A percentile compares a stretch with the other conserved stretches of the same genome.
phyloP scores from a whole-genome alignment of 176 grass and related monocot genomes.

The Pharus latifolius region DNA sequence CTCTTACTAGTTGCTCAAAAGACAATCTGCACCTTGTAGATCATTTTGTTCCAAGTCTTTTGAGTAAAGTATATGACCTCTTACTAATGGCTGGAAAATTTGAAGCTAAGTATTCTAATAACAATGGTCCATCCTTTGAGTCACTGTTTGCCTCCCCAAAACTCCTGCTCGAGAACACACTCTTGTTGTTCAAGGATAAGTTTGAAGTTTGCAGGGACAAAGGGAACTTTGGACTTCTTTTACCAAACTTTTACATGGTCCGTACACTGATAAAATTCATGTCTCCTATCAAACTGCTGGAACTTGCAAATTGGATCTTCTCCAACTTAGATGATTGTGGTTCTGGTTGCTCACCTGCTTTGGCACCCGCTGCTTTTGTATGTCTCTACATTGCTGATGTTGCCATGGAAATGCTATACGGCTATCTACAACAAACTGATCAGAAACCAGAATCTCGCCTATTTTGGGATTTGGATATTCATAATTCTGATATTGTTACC shows the following conservation, averaged over 20 bases:
- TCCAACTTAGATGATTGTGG: constrained; percentile 20
- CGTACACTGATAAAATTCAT: constrained; percentile 37
- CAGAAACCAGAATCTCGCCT: constrained; percentile 25
- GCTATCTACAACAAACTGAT: constrained; percentile 27
- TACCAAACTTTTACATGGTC: constrained; percentile 57
- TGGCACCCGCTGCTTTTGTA: constrained; percentile 36
- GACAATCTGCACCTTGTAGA: constrained; percentile 54
- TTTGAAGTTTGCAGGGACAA: constrained; percentile 47
- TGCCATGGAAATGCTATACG: constrained; percentile 48
- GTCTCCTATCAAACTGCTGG: constrained; percentile 64
- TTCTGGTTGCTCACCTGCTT: constrained; percentile 27
- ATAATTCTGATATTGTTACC: constrained; percentile 30
- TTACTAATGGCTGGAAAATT: constrained; percentile 17
- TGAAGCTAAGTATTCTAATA: not conserved
- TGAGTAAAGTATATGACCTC: constrained; percentile 55
- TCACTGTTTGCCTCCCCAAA: constrained; percentile 38
- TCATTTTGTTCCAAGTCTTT: constrained; percentile 46
- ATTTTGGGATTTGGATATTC: constrained; percentile 29
- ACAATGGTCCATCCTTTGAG: constrained; percentile 22
- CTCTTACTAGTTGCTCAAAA: constrained; percentile 36
- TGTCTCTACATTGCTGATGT: constrained; percentile 58
- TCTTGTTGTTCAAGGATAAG: constrained; percentile 54
- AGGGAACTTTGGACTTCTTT: constrained; percentile 33
- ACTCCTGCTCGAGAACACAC: constrained; percentile 44
- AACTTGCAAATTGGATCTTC: constrained; percentile 76